Percentiles rank a stretch among this genome's conserved stretches.
Conservation (phyloP, 106 monocot species). For the Amphibolis antarctica region DNA sequence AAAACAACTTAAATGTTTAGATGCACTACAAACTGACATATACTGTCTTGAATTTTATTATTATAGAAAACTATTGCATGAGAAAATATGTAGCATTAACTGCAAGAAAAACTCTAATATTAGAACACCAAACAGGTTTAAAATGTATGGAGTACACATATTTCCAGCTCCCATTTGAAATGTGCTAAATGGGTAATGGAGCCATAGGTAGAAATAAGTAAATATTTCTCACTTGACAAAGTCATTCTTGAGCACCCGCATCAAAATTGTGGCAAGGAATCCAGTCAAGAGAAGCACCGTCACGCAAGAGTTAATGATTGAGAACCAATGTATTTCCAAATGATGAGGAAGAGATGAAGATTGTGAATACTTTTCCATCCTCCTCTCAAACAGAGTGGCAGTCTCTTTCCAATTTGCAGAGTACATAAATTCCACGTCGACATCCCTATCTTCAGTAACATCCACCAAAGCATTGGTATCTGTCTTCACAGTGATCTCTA, state of each 20-base stretch:
- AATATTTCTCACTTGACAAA: constrained; percentile 58
- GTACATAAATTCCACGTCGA: constrained; percentile 52
- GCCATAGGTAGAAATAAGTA: background rate
- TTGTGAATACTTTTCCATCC: constrained; percentile 66
- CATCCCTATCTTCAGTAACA: constrained; percentile 52
- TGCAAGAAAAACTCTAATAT: too few relatives aligned
- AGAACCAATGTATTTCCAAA: constrained; percentile 79
- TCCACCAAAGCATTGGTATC: constrained; percentile 40
- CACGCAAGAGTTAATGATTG: constrained; percentile 77
- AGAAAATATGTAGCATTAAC: too few relatives aligned
- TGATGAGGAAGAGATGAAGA: constrained; percentile 51
- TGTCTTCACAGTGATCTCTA: constrained; percentile 49
- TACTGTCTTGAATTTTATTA: too few relatives aligned
- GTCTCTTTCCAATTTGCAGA: constrained; percentile 73
- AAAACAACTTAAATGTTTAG: too few relatives aligned
- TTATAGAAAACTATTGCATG: too few relatives aligned
- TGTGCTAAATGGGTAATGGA: background rate
- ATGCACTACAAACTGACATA: too few relatives aligned
- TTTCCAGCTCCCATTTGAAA: background rate
- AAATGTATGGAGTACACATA: too few relatives aligned
- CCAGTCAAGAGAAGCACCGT: constrained; percentile 80
- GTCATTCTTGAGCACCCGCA: constrained; percentile 87
- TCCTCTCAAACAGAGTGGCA: constrained; percentile 48
- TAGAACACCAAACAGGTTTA: too few relatives aligned
- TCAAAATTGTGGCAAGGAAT: constrained; percentile 76